These are phyloP conservation scores for Kalmanozyma brasiliensis DNA, from an alignment of 1,284 basidiomycete genomes.

Conservation along the genomic window DNA sequence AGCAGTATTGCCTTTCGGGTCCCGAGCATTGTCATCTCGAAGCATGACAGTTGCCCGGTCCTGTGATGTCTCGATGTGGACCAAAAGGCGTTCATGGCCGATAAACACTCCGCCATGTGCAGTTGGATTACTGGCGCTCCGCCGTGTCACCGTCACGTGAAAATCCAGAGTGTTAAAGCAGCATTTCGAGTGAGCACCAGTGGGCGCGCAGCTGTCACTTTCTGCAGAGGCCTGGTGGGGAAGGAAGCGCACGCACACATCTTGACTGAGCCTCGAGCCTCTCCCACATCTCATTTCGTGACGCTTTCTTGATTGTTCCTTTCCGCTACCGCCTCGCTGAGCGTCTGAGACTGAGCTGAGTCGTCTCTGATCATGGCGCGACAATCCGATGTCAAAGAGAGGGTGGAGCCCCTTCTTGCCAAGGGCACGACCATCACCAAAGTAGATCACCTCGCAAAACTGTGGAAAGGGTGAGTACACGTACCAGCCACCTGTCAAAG, in stretches of 20 bases:
- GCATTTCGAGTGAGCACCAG: no score
- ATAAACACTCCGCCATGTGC: constrained; percentile 7
- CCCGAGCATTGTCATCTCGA: background rate
- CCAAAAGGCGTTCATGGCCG: background rate
- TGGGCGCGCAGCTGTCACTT: constrained; percentile 10
- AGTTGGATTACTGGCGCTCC: constrained; percentile 1
- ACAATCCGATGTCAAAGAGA: constrained; percentile 7
- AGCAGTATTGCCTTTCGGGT: no score
- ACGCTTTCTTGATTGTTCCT: background rate
- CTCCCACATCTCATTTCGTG: constrained; percentile 3
- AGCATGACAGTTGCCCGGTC: no score
- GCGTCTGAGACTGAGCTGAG: no score
- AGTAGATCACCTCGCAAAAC: constrained; percentile 21
- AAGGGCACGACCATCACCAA: constrained; percentile 5
- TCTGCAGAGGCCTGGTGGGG: constrained; percentile 7
- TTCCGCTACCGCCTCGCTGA: background rate
- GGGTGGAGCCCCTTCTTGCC: constrained; percentile 16
- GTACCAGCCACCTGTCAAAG: no score
- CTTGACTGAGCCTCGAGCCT: background rate
- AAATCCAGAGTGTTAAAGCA: background rate
- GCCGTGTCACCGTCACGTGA: constrained; percentile 12
- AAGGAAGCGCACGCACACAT: no score
- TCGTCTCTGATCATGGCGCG: constrained; percentile 3
- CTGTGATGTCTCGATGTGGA: no score
- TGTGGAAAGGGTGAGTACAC: constrained; percentile 52